A percentile compares a stretch with the other conserved stretches of the same genome.
phyloP scores from a whole-genome alignment of 2,329 filamentous ascomycete genomes.

The Xylariaceae sp. region DNA sequence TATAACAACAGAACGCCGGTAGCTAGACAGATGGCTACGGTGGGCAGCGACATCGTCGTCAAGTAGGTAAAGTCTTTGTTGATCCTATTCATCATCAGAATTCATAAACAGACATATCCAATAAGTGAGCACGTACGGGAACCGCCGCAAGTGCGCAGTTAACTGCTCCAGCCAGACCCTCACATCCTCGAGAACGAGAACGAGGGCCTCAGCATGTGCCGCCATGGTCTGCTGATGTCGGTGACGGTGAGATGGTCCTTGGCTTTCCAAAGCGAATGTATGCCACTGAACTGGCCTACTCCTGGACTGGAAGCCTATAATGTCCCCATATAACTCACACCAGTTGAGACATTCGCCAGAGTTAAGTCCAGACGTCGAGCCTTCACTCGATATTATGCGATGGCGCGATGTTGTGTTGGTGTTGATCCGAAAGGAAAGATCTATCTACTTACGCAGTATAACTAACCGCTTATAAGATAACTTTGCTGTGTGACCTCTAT shows the following conservation, averaged over 20 bases:
- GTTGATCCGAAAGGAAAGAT: not conserved
- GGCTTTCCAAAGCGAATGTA: not conserved
- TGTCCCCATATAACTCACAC: not conserved
- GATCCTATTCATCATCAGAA: conserved; percentile 17
- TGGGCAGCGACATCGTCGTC: conserved; percentile 12
- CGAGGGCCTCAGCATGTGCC: conserved; percentile 18
- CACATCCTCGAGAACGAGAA: conserved; percentile 18
- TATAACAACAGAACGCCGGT: conserved; percentile 19
- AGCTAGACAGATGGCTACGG: conserved; percentile 1
- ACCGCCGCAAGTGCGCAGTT: conserved; percentile 23
- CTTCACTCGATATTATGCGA: conserved; percentile 9
- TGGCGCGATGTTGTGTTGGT: conserved; percentile 12
- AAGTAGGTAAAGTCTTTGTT: conserved; percentile 21
- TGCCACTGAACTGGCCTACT: not conserved
- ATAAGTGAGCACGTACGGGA: conserved; percentile 27
- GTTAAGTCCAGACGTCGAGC: not conserved
- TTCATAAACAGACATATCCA: not conserved
- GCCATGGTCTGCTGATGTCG: conserved; percentile 4
- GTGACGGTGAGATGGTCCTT: not conserved
- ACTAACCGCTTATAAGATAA: too few species aligned
- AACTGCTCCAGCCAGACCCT: conserved; percentile 28
- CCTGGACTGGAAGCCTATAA: not conserved
- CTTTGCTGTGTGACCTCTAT: too few species aligned
- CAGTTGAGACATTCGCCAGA: conserved; percentile 13
- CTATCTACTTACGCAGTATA: not conserved